Evolutionary conservation across 2,329 filamentous ascomycete species (phyloP), one percentile per base, ranked within the genome.

Genomic region (Fusarium virguliforme): DNA sequence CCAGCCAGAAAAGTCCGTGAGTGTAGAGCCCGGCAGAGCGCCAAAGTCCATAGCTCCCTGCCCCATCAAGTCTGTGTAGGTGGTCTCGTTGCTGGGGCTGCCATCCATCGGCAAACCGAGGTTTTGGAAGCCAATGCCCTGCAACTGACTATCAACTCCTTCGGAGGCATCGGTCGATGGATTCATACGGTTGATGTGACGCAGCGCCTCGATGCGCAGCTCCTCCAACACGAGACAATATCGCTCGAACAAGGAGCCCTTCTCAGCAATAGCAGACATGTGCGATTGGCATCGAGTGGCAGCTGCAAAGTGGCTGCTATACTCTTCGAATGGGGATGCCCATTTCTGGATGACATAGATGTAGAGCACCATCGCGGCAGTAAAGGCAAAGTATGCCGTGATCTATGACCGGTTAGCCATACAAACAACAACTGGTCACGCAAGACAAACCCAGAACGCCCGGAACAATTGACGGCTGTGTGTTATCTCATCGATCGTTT

Each of bases 261-360:
- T 76, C 22, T 74, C 71, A 0, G 75, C 68, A 34, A 76, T 75
- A 13, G 61, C 51, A 5, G 72, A 57, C 32, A 76, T 76, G 26
- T 76, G 74, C 0, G 67, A 67, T 8, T 76, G 74, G 12, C 74
- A 76, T 51, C 63, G 65, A 0, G 54, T 62, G 8, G 74, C 74
- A 1, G 74, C 72, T 22, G 62, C 51, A 22, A 76, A 68, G 7
- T 76, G 73, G 5, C 56, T 65, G 2, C 59, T 64, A 1, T 76
- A 76, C 0, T 67, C 56, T 9, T 75, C 71, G 2, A 71, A 71
- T 0, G 74, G 64, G 0, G 71, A 74, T 6, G 71, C 68, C 51
- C 72, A 65, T 38, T 76, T 72, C 10, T 76, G 74, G 1, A 76
- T 76, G 2, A 76, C 74, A 2, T 76, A 76, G 51, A 76, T 74